Evolutionary conservation across 495 filamentous ascomycete genomes (phyloP).

Genomic region (Neurospora cerealis): DNA sequence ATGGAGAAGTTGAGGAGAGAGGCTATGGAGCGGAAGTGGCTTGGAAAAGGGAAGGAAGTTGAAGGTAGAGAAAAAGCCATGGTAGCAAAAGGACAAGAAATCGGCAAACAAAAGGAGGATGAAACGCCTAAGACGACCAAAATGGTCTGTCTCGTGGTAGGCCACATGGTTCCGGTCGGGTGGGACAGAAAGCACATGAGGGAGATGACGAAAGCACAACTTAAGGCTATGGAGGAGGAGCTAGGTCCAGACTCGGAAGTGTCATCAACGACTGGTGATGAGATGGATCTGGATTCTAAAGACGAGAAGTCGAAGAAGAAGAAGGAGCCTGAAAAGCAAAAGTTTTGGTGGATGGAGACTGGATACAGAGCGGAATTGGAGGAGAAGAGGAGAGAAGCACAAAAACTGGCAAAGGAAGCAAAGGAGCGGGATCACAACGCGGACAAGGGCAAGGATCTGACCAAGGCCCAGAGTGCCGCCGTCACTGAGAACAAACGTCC

Average conservation of each 20-base stretch:
- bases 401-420: neutral
- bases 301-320: neutral
- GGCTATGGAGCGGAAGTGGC: neutral
- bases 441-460: neutral
- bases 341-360: neutral
- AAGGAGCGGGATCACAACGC: neutral
- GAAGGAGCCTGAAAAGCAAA: neutral
- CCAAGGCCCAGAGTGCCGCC: neutral
- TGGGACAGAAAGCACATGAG: neutral
- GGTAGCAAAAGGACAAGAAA: neutral
- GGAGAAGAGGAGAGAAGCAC: neutral
- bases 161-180: neutral
- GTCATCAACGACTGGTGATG: neutral
- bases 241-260: neutral
- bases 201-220: neutral
- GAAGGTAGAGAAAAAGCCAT: neutral
- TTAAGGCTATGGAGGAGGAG: neutral
- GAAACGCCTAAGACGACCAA: neutral
- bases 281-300: neutral
- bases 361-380: neutral
- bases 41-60: neutral
- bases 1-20: neutral
- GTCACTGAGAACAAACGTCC: neutral
- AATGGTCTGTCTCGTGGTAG: neutral
- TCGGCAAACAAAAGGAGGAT: neutral